These are phyloP conservation scores for Candida nanaspora DNA, from an alignment of 805 yeast genomes.

Conservation along the genomic window DNA sequence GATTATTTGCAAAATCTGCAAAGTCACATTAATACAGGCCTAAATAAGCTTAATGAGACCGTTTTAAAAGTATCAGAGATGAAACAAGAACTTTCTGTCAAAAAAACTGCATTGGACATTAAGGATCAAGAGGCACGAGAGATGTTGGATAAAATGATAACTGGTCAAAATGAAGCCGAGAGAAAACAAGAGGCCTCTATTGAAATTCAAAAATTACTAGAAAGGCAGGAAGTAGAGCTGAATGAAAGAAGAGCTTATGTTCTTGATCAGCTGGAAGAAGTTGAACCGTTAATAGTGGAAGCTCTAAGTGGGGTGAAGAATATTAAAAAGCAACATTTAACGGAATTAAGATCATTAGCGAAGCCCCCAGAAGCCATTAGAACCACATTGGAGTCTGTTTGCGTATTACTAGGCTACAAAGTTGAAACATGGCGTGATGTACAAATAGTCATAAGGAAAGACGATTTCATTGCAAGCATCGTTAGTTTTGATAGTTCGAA, in stretches of 20 bases:
- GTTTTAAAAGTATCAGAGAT: constrained; percentile 63
- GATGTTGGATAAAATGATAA: constrained; percentile 68
- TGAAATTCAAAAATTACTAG: constrained; percentile 64
- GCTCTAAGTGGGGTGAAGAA: constrained; percentile 89
- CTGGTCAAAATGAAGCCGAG: constrained; percentile 89
- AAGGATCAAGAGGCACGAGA: constrained; percentile 66
- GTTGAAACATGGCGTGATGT: constrained; percentile 76
- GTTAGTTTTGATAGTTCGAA: constrained; percentile 62
- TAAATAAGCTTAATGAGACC: constrained; percentile 70
- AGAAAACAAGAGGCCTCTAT: constrained; percentile 80
- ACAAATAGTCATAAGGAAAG: constrained; percentile 69
- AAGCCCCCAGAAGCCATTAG: constrained; percentile 90
- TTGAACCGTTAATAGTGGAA: constrained; percentile 78
- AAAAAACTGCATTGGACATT: constrained; percentile 37
- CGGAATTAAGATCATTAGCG: constrained; percentile 81
- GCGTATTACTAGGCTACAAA: constrained; percentile 68
- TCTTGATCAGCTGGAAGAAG: constrained; percentile 55
- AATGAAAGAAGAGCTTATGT: constrained; percentile 47
- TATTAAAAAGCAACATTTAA: constrained; percentile 85
- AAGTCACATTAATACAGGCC: constrained; percentile 64
- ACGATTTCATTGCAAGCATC: constrained; percentile 80
- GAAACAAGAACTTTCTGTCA: constrained; percentile 44
- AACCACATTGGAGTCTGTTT: constrained; percentile 80
- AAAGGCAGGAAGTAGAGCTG: constrained; percentile 58
- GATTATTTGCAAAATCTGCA: constrained; percentile 54